These are phyloP conservation scores for Buxus sempervirens DNA, from an alignment of 164 flowering plant species.

Conservation along the genomic window DNA sequence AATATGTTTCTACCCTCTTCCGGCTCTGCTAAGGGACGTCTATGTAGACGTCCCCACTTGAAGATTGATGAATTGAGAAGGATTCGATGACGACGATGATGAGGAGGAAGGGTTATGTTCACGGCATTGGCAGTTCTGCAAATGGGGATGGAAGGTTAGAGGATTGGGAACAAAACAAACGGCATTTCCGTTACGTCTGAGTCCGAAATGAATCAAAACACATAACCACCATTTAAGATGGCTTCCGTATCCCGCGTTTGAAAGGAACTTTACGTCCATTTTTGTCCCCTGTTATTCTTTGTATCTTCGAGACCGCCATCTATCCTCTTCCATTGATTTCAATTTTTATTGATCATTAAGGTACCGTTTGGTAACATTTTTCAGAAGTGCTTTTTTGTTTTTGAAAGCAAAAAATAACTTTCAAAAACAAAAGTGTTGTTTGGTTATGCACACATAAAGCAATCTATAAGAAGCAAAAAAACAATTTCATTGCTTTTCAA, in stretches of 20 bases:
- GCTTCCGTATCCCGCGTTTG: slow-evolving; percentile 18
- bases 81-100: not conserved
- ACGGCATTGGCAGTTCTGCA: slow-evolving; percentile 13
- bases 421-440: no score
- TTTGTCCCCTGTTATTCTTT: not conserved
- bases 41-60: not conserved
- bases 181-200: slow-evolving; percentile 28
- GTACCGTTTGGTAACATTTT: no score
- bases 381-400: no score
- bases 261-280: not conserved
- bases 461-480: no score
- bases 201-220: slow-evolving; percentile 8
- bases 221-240: slow-evolving; percentile 16
- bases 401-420: no score
- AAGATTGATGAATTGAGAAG: not conserved
- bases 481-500: no score
- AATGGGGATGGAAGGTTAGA: not conserved
- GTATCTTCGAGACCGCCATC: not conserved
- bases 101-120: slow-evolving; percentile 13
- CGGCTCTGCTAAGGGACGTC: not conserved
- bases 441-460: no score
- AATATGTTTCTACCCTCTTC: not conserved
- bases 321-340: no score
- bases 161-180: slow-evolving; percentile 4
- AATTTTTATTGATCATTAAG: no score